Conservation (phyloP, 2,329 filamentous ascomycete genomes). For the Cladosporium oxysporum region DNA sequence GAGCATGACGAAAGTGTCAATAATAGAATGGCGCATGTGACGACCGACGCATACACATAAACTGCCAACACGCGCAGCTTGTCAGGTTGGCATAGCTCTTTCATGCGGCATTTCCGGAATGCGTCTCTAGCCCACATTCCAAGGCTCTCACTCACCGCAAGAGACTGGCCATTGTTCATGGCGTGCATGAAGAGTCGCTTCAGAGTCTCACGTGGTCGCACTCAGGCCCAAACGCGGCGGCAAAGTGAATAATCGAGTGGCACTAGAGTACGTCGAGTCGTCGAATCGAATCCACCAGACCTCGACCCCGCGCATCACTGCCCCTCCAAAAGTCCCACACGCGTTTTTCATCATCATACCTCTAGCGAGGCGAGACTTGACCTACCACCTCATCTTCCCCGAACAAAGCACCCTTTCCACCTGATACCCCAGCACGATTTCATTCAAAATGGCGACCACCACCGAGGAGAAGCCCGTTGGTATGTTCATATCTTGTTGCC, state of each 20-base stretch:
- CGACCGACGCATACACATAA: neutral
- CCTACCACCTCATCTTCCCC: slow-evolving; percentile 3
- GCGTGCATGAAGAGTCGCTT: neutral
- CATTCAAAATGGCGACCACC: slow-evolving; percentile 19
- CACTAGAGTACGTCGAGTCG: neutral
- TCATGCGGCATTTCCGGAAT: neutral
- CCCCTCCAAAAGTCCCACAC: slow-evolving; percentile 12
- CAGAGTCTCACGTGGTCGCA: neutral
- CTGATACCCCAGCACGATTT: neutral
- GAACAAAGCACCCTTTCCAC: slow-evolving; percentile 6
- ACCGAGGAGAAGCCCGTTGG: slow-evolving; percentile 20
- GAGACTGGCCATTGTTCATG: neutral
- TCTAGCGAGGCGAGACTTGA: slow-evolving; percentile 1
- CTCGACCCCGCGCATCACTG: slow-evolving; percentile 9
- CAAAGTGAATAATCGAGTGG: slow-evolving; percentile 4
- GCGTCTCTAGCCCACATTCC: neutral
- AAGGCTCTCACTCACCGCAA: neutral
- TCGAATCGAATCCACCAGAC: neutral
- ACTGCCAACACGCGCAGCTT: neutral
- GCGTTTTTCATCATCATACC: slow-evolving; percentile 9
- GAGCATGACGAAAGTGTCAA: neutral
- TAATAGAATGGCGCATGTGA: neutral
- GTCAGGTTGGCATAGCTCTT: neutral
- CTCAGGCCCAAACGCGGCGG: slow-evolving; percentile 3
- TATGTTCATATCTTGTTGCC: neutral